Evolutionary conservation across 306 rosid genomes (phyloP).

Genomic region (Pyrus pyrifolia): DNA sequence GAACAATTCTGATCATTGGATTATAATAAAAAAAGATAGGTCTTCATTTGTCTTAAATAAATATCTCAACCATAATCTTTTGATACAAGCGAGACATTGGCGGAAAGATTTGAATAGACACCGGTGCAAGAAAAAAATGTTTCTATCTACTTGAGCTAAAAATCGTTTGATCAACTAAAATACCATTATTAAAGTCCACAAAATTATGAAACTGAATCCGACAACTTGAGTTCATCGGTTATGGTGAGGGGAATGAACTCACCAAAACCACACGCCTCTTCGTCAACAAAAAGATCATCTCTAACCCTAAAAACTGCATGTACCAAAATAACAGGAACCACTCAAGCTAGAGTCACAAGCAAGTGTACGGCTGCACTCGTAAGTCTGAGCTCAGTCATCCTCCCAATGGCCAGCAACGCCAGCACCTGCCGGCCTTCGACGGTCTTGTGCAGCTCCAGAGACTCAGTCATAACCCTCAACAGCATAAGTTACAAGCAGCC

Average conservation of each 20-base stretch:
- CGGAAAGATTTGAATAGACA: too few relatives aligned
- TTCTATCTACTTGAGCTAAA: not conserved
- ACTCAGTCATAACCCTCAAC: slow-evolving; percentile 32
- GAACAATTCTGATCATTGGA: not conserved
- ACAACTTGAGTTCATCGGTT: not conserved
- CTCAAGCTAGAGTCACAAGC: slow-evolving; percentile 30
- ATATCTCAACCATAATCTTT: not conserved
- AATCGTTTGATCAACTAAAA: not conserved
- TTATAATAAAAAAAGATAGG: not conserved
- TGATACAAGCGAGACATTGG: too few relatives aligned
- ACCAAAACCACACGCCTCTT: slow-evolving; percentile 19
- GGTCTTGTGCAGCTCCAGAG: slow-evolving; percentile 32
- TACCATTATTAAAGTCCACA: not conserved
- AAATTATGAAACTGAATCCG: slow-evolving; percentile 25
- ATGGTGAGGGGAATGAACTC: slow-evolving; percentile 30
- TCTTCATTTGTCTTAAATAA: not conserved
- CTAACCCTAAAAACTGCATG: slow-evolving; percentile 51
- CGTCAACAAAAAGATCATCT: slow-evolving; percentile 27
- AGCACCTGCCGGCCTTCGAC: slow-evolving; percentile 36
- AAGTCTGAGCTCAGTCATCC: slow-evolving; percentile 34
- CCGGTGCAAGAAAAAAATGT: too few relatives aligned
- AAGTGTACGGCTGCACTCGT: slow-evolving; percentile 45
- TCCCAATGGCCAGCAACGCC: slow-evolving; percentile 33
- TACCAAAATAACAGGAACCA: slow-evolving; percentile 37
- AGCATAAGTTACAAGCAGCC: slow-evolving; percentile 31